Conservation (phyloP, 805 yeast genomes). For the Wickerhamiella nectarea region DNA sequence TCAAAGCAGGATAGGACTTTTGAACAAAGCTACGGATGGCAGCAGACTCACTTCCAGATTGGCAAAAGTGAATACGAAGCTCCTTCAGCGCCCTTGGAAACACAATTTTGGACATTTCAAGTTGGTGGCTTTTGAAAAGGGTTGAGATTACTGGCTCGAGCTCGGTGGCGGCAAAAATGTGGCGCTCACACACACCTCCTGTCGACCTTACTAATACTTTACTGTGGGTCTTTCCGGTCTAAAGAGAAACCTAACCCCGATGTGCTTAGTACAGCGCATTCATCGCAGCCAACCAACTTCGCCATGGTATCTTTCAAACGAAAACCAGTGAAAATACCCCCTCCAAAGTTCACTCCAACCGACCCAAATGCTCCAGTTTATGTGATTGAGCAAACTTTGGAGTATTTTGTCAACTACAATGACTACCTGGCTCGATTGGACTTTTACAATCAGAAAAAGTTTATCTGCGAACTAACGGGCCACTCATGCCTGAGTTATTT, state of each 20-base stretch:
- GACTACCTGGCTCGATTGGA: conserved; percentile 45
- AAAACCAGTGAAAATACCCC: conserved; percentile 23
- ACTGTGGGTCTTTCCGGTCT: not conserved
- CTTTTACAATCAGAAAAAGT: conserved; percentile 41
- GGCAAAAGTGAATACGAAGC: conserved; percentile 69
- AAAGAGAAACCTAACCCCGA: not conserved
- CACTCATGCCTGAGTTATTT: conserved; percentile 81
- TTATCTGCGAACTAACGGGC: conserved; percentile 93
- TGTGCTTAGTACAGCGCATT: not conserved
- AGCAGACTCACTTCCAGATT: conserved; percentile 57
- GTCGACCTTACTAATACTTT: no score
- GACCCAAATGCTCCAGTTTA: conserved; percentile 47
- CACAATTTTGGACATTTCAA: conserved; percentile 8
- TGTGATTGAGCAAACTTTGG: conserved; percentile 72
- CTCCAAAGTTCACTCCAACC: conserved; percentile 18
- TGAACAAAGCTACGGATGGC: conserved; percentile 50
- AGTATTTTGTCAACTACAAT: conserved; percentile 71
- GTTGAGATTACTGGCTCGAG: no score
- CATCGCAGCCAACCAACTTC: not conserved
- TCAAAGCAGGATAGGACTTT: conserved; percentile 50
- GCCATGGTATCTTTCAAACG: conserved; percentile 29
- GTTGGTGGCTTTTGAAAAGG: not conserved
- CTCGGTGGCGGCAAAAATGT: no score
- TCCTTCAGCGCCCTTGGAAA: conserved; percentile 49
- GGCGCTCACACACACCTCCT: no score